Evolutionary conservation across 2,329 filamentous ascomycete genomes (phyloP), one percentile per base, ranked within the genome.

Genomic region (Mariannaea elegans): DNA sequence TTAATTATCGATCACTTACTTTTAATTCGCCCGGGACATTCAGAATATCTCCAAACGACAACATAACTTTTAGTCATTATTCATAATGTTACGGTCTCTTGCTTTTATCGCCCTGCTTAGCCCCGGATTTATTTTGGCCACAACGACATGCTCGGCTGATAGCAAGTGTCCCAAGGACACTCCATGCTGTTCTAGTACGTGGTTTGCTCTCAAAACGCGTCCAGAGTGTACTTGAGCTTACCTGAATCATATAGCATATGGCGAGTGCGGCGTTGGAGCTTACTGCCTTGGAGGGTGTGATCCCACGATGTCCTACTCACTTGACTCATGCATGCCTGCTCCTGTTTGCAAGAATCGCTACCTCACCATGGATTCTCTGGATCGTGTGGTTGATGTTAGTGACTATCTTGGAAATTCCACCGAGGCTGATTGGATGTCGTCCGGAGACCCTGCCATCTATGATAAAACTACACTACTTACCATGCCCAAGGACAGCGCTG

Each of bases 251-350:
- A 47, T 71, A 97, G 93, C 95, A 78, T 98, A 97, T 77, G 92
- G 92, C 71, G 84, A 94, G 77, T 98, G 95, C 73, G 95, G 94
- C 80, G 88, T 93, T 52, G 95, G 95, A 71, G 95, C 94, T 55
- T 98, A 91, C 84, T 99, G 95, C 74, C 87, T 99, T 16, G 95
- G 95, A 70, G 95, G 95, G 64, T 99, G 95, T 81, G 94, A 98
- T 75, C 92, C 93, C 23, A 86, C 88, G 72, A 90, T 89, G 80
- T 98, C 94, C 44, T 91, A 89, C 81, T 86, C 86, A 10, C 84
- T 97, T 68, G 88, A 96, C 66, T 89, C 94, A 2, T 99, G 95
- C 78, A 88, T 92, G 9, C 92, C 95, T 12, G 90, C 85, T 58
- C 94, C 95, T 7, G 84, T 92, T 32, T 99, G 95, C 83, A 74